phyloP scores from a whole-genome alignment of 2,329 filamentous ascomycete genomes.

The Leptographium radiaticola region DNA sequence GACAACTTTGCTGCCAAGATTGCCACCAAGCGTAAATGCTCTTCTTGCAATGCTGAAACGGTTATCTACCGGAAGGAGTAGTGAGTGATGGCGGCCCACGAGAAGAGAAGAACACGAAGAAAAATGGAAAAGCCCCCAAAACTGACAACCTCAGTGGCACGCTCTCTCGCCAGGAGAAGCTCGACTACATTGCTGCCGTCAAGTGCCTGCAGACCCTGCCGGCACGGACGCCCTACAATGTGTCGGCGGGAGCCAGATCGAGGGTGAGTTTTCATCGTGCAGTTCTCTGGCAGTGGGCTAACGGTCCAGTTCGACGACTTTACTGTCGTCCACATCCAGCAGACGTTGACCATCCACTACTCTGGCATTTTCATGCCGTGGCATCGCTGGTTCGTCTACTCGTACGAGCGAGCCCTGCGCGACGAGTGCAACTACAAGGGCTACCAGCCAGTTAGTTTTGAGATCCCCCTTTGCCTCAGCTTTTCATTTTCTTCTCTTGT shows the following conservation, averaged over 20 bases:
- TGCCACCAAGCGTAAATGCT: not conserved
- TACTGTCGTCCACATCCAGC: constrained; percentile 8
- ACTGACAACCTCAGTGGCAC: constrained; percentile 12
- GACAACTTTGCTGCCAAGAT: not conserved
- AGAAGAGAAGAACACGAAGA: not conserved
- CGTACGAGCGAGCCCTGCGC: constrained; percentile 19
- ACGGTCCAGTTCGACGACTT: constrained; percentile 14
- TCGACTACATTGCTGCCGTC: constrained; percentile 24
- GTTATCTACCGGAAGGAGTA: constrained; percentile 2
- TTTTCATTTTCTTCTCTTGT: not conserved
- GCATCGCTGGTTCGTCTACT: constrained; percentile 21
- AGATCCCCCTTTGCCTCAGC: not conserved
- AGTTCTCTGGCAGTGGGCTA: not conserved
- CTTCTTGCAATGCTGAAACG: not conserved
- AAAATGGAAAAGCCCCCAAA: not conserved
- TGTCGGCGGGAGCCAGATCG: constrained; percentile 21
- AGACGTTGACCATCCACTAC: constrained; percentile 10
- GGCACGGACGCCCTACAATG: constrained; percentile 14
- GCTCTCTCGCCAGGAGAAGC: constrained; percentile 20
- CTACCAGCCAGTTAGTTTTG: constrained; percentile 13
- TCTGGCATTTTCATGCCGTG: constrained; percentile 22
- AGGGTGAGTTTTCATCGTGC: constrained; percentile 11
- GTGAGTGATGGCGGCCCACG: not conserved
- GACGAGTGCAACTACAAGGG: constrained; percentile 17
- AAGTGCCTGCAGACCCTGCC: constrained; percentile 22